Base-by-base conservation (phyloP, 2,329 filamentous ascomycete genomes). In the Ceratocystis cubensis region DNA sequence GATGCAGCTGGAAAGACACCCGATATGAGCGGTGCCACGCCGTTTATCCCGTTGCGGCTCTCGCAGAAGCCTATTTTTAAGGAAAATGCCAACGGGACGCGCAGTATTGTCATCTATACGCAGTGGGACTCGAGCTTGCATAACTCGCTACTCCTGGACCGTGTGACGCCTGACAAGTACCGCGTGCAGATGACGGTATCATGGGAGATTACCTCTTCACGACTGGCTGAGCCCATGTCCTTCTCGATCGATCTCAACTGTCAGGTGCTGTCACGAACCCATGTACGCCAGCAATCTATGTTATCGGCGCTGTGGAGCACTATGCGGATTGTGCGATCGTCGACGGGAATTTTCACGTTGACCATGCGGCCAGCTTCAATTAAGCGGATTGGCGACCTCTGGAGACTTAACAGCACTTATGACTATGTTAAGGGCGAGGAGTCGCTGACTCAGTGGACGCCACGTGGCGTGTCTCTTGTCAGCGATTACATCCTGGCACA, bases 361-460 rank as follows among this genome's bases (percentile, higher is more conserved):
- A 86, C 86, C 5, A 87, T 97, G 75, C 87, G 91, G 37, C 94
- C 94, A 0, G 87, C 90, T 6, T 91, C 91, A 2, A 91, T 96
- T 63, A 96, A 96, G 76, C 84, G 90, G 61, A 90, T 91, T 0
- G 91, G 91, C 2, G 94, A 99, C 74, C 80, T 99, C 13, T 99
- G 94, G 94, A 85, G 94, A 65, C 91, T 97, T 85, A 95, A 91
- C 75, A 97, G 92, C 17, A 87, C 90, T 68, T 88, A 96, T 72
- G 91, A 96, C 74, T 97, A 96, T 73, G 89, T 99, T 71, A 96
- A 96, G 75, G 94, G 94, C 66, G 92, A 99, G 76, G 94, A 99
- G 75, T 82, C 87, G 62, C 79, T 99, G 48, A 85, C 81, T 1
- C 85, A 86, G 66, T 99, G 94, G 94, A 85, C 87, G 6, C 93